phyloP scores from a whole-genome alignment of 805 yeast species.

The Saturnispora besseyi region DNA sequence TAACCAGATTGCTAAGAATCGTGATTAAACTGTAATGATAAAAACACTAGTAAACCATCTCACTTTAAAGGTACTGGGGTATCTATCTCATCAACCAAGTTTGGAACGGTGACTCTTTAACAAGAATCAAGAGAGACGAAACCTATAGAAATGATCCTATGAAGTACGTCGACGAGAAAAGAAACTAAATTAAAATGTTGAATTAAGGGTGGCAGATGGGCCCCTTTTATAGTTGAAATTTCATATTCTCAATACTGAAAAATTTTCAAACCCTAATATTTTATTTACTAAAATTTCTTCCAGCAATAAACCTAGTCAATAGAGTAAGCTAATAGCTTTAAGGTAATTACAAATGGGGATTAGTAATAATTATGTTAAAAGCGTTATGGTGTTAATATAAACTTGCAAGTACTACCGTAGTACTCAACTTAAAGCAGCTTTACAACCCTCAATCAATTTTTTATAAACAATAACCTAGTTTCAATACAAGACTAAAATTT shows the following conservation, averaged over 20 bases:
- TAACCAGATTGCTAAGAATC: conserved; percentile 88
- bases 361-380: no score
- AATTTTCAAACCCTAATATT: conserved; percentile 1
- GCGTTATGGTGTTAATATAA: no score
- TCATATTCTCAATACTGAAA: background rate
- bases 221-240: conserved; percentile 20
- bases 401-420: no score
- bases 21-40: conserved; percentile 52
- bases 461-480: no score
- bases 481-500: no score
- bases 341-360: no score
- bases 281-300: no score
- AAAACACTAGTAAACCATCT: conserved; percentile 53
- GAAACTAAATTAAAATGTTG: conserved; percentile 30
- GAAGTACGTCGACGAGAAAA: conserved; percentile 95
- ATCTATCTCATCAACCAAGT: conserved; percentile 96
- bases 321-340: no score
- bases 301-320: no score
- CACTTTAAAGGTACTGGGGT: conserved; percentile 70
- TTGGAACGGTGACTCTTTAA: conserved; percentile 99
- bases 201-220: conserved; percentile 14
- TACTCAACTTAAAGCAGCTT: no score
- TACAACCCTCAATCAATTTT: no score
- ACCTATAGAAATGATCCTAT: conserved; percentile 99
- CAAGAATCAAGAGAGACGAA: conserved; percentile 99